Base-by-base conservation (phyloP, 1,284 basidiomycete species). In the Ceratobasidium sp. region DNA sequence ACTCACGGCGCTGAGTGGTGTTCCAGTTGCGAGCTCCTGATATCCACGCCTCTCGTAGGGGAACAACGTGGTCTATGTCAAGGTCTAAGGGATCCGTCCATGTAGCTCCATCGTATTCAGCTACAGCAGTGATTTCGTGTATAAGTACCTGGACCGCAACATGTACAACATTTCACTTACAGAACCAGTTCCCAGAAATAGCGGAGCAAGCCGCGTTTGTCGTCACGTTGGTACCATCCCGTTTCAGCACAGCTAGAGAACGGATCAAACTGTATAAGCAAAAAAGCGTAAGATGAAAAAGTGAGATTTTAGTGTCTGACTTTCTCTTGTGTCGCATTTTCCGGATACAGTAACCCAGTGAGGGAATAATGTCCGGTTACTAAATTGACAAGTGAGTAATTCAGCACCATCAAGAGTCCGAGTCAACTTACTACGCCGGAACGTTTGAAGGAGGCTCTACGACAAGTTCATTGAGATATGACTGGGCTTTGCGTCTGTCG, bases 11-110 rank as follows among this genome's bases (percentile, higher is more conserved):
- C 70, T 83, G 82, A 2, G 82, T 83, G 58, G 76, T 78, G 3
- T 84, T 85, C 86, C 86, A 87, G 39, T 71, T 58, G 18, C 83
- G 80, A 6, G 85, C 85, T 21, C 85, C 85, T 14, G 85, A 86
- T 0, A 86, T 76, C 86, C 85, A 86, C 0, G 85, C 85, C 81
- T 83, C 69, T 28, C 41, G 57, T 28, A 71, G 61, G 14, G 61
- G 72, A 45, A 55, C 34, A 41, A 14, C 9, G 79, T 82, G 74
- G 71, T 85, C 85, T 72, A 87, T 87, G 75, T 87, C 85, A 55
- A 87, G 77, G 74, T 87, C 86, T 74, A 85, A 86, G 9, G 84
- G 82, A 4, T 84, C 85, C 2, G 85, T 81, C 86, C 86, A 87
- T 18, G 80, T 78, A 16, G 80, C 76, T 72, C 77, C 79, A 76